Percentiles rank a stretch among this genome's conserved stretches.
phyloP scores from a whole-genome alignment of 495 filamentous ascomycete genomes.

The Penicillium canariense region DNA sequence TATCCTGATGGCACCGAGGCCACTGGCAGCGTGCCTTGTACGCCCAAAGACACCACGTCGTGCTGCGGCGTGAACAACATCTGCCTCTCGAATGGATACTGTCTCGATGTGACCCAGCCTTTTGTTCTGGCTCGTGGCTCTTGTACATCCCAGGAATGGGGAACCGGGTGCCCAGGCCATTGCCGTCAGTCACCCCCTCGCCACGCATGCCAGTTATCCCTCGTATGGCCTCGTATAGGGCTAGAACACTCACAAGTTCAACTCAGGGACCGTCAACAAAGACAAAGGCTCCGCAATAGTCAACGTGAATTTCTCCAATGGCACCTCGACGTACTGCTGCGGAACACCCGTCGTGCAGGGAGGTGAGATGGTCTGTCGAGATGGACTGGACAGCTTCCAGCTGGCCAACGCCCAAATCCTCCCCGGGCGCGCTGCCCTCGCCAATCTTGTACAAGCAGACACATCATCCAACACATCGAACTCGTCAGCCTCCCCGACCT shows the following conservation, averaged over 20 bases:
- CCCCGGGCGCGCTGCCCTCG: constrained; percentile 20
- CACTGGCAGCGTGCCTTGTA: constrained; percentile 9
- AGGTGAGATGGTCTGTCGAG: constrained; percentile 18
- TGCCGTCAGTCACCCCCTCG: constrained; percentile 12
- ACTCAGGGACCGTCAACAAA: not conserved
- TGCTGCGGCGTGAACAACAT: constrained; percentile 13
- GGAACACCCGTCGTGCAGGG: constrained; percentile 21
- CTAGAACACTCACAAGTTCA: not conserved
- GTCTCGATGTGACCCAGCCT: constrained; percentile 16
- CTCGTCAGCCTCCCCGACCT: constrained; percentile 26
- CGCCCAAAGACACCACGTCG: constrained; percentile 10
- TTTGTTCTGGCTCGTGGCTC: constrained; percentile 15
- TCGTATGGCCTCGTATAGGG: not conserved
- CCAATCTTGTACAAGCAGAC: constrained; percentile 13
- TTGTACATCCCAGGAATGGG: constrained; percentile 19
- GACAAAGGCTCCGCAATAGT: constrained; percentile 27
- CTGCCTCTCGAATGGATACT: constrained; percentile 23
- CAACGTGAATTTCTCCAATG: constrained; percentile 17
- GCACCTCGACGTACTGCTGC: constrained; percentile 31
- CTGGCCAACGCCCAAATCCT: constrained; percentile 18
- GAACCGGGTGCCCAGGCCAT: constrained; percentile 14
- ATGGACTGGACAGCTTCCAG: constrained; percentile 18
- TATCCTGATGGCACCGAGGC: constrained; percentile 12
- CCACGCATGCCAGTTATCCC: not conserved
- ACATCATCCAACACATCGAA: constrained; percentile 11